phyloP scores from a whole-genome alignment of 306 rosid species.

The Casuarina glauca region DNA sequence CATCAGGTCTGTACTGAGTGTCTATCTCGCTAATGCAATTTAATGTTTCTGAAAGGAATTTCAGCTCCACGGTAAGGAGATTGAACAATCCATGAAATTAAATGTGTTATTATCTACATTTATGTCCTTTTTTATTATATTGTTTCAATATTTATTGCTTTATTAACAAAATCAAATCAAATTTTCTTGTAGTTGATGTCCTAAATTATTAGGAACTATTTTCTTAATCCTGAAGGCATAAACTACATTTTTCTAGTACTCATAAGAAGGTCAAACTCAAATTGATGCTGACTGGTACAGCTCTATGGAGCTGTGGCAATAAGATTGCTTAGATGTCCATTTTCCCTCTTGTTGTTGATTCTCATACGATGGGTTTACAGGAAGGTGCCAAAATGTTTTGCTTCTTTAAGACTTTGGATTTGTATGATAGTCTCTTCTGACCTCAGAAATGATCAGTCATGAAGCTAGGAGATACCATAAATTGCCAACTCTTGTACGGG shows the following conservation, averaged over 20 bases:
- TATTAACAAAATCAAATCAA: neutral
- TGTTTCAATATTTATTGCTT: neutral
- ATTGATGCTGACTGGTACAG: neutral
- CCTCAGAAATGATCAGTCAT: neutral
- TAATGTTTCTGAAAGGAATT: conserved; percentile 6
- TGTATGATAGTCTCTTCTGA: neutral
- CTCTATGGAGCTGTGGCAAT: conserved; percentile 2
- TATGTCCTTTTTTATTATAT: neutral
- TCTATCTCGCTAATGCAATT: conserved; percentile 14
- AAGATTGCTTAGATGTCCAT: neutral
- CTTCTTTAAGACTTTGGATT: neutral
- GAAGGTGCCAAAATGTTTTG: no score
- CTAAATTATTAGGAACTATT: neutral
- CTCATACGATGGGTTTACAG: neutral
- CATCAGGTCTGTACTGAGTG: conserved; percentile 64
- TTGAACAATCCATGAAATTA: conserved; percentile 10
- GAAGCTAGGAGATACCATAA: neutral
- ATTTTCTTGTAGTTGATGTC: neutral
- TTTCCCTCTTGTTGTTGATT: neutral
- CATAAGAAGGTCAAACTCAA: neutral
- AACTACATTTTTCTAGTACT: neutral
- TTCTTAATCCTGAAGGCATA: neutral
- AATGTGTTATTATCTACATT: neutral
- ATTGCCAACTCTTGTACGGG: neutral
- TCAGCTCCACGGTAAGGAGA: conserved; percentile 11